These are phyloP conservation scores for Synchytrium microbalum DNA, from an alignment of 371 early-diverging fungal genomes.

Conservation along the genomic window DNA sequence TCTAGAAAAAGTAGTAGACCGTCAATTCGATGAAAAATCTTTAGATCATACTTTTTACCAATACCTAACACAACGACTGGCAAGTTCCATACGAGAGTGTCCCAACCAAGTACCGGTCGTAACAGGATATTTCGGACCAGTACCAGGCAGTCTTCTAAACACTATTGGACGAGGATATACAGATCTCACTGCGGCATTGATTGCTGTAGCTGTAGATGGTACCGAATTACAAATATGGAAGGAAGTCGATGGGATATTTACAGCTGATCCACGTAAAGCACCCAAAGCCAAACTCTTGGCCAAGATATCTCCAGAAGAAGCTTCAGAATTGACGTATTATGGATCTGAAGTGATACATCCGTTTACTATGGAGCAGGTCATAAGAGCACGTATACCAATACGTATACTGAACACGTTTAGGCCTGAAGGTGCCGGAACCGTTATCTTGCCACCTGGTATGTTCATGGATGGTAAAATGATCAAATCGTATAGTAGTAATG, in stretches of 20 bases:
- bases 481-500: too few species aligned
- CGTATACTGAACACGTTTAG: constrained; percentile 96
- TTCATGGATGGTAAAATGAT: not conserved
- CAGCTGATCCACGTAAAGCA: constrained; percentile 98
- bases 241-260: constrained; percentile 98
- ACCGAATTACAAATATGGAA: constrained; percentile 97
- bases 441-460: constrained; percentile 67
- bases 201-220: constrained; percentile 76
- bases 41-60: constrained; percentile 91
- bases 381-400: constrained; percentile 89
- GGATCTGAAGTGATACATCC: constrained; percentile 98
- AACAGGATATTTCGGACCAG: constrained; percentile 92
- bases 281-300: constrained; percentile 77
- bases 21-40: constrained; percentile 60
- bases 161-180: constrained; percentile 97
- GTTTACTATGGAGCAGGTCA: constrained; percentile 98
- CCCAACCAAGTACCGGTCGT: constrained; percentile 66
- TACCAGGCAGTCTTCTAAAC: constrained; percentile 84
- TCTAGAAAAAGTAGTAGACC: constrained; percentile 73
- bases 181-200: constrained; percentile 90
- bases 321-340: constrained; percentile 96
- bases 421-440: constrained; percentile 82
- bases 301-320: constrained; percentile 94
- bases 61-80: constrained; percentile 60
- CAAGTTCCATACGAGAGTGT: constrained; percentile 37